Base-by-base conservation (phyloP, 768 basidiomycete genomes). In the Calocybe gangraenosa region DNA sequence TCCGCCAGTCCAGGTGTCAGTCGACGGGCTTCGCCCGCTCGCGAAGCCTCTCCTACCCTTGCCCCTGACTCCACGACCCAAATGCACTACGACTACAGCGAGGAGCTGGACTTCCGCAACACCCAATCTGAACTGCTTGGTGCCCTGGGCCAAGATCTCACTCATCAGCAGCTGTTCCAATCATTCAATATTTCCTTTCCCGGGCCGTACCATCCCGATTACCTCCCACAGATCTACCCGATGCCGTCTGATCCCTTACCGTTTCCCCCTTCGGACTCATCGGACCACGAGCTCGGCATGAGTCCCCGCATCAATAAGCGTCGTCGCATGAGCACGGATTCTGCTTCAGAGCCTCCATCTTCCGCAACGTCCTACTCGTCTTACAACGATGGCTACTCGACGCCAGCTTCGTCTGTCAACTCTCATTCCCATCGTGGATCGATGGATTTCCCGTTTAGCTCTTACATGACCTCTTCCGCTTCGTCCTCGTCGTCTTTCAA, bases 171-270 rank as follows among this genome's bases (percentile, higher is more conserved):
- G 50, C 42, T 57, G 49, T 42, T 60, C 59, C 31, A 63, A 42
- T 58, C 37, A 9, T 73, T 71, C 64, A 67, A 68, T 50, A 55
- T 61, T 55, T 61, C 68, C 14, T 87, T 73, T 61, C 82, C 87
- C 3, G 85, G 86, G 0, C 84, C 85, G 3, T 87, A 85, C 53
- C 82, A 86, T 50, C 83, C 84, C 2, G 87, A 88, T 56, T 81
- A 84, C 45, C 63, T 87, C 10, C 65, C 71, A 34, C 80, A 83
- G 55, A 54, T 77, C 39, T 78, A 74, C 55, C 58, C 65, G 32
- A 51, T 66, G 31, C 62, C 72, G 0, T 61, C 70, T 1, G 79
- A 83, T 50, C 68, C 79, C 0, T 67, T 84, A 6, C 78, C 79
- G 0, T 83, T 78, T 53, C 63, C 75, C 11, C 62, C 63, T 20